Evolutionary conservation across 176 grass and related monocot species (phyloP).

Genomic region (Rhynchospora pubera): DNA sequence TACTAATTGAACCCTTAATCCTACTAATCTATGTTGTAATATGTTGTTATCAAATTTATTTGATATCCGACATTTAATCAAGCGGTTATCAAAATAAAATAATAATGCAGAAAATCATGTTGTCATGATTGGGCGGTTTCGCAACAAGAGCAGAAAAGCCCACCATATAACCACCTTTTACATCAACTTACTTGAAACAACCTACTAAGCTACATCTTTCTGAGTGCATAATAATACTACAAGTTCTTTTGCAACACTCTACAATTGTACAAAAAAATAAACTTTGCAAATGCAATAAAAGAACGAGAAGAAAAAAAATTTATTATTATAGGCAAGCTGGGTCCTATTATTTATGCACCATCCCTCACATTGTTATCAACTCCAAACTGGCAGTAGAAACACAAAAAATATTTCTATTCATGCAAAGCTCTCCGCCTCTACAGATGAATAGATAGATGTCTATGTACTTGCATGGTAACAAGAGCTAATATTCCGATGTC

Average conservation of each 20-base stretch:
- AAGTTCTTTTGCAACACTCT: neutral
- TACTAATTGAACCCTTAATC: too few relatives aligned
- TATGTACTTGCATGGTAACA: neutral
- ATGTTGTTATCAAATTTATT: too few relatives aligned
- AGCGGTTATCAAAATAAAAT: too few relatives aligned
- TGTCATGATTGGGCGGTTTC: too few relatives aligned
- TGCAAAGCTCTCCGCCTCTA: neutral
- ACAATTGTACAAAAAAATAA: neutral
- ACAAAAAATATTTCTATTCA: neutral
- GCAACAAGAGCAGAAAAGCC: too few relatives aligned
- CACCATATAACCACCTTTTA: neutral
- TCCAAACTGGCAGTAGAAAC: neutral
- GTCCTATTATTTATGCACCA: constrained; percentile 10
- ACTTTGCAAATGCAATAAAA: constrained; percentile 5
- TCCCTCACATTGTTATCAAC: neutral
- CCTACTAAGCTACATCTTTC: neutral
- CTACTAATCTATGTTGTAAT: too few relatives aligned
- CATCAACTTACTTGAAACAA: neutral
- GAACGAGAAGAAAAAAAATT: neutral
- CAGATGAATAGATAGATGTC: neutral
- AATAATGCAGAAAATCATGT: too few relatives aligned
- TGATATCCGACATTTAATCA: too few relatives aligned
- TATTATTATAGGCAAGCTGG: neutral
- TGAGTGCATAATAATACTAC: neutral
- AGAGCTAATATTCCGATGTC: neutral